phyloP scores from a whole-genome alignment of 2,329 filamentous ascomycete genomes.

The Colletotrichum neosansevieriae region DNA sequence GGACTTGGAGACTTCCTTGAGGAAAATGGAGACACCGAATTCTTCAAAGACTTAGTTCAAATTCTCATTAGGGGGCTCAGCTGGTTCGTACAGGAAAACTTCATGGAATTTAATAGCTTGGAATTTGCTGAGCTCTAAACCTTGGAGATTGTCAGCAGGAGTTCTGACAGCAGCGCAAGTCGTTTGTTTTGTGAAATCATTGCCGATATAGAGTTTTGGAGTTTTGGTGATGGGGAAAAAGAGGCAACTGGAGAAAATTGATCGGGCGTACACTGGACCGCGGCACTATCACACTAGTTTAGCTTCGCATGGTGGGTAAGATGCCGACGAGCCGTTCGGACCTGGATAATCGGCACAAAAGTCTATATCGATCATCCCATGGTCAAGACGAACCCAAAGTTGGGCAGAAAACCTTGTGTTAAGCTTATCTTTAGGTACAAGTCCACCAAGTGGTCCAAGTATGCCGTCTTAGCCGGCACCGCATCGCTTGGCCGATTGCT shows the following conservation, averaged over 20 bases:
- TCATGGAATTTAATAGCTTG: too few relatives aligned
- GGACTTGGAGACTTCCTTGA: slow-evolving; percentile 56
- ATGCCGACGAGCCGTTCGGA: not conserved
- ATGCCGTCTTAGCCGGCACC: slow-evolving; percentile 3
- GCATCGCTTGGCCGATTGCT: slow-evolving; percentile 3
- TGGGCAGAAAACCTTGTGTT: not conserved
- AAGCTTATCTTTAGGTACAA: slow-evolving; percentile 13
- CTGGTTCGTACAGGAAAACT: too few relatives aligned
- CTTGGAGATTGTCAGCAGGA: too few relatives aligned
- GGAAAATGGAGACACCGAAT: slow-evolving; percentile 7
- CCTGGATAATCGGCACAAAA: not conserved
- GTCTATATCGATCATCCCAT: not conserved
- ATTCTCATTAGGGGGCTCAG: not conserved
- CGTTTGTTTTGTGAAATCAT: too few relatives aligned
- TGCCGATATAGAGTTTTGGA: too few relatives aligned
- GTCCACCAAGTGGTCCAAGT: not conserved
- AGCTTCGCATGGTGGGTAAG: not conserved
- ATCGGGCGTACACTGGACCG: too few relatives aligned
- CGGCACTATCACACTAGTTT: too few relatives aligned
- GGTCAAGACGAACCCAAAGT: not conserved
- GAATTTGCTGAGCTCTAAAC: too few relatives aligned
- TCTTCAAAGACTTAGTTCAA: not conserved
- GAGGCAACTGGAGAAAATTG: too few relatives aligned
- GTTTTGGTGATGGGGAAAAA: too few relatives aligned
- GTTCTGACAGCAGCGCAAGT: too few relatives aligned